A percentile compares a stretch with the other conserved stretches of the same genome.
These are phyloP conservation scores for Arbutus unedo DNA, from an alignment of 148 eudicot species.

Conservation along the genomic window DNA sequence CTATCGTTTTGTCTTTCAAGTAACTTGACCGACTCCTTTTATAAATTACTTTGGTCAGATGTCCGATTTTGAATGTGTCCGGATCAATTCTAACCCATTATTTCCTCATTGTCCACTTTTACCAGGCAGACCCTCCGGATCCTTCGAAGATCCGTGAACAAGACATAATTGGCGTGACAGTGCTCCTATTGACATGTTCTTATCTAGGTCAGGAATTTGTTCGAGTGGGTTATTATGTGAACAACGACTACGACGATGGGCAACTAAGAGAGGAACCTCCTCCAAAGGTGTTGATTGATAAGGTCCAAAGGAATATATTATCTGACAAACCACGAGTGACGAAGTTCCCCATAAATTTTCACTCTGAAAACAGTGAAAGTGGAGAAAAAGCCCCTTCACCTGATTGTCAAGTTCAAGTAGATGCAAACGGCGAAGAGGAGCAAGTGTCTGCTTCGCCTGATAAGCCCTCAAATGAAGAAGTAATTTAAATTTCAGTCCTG, in stretches of 20 bases:
- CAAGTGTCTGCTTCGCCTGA: conserved; percentile 28
- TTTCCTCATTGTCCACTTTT: conserved; percentile 1
- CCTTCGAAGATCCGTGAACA: conserved; percentile 86
- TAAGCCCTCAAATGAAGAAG: conserved; percentile 15
- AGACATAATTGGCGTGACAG: conserved; percentile 88
- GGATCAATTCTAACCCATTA: background rate
- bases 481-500: background rate
- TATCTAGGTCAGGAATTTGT: conserved; percentile 86
- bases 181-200: conserved; percentile 78
- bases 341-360: conserved; percentile 84
- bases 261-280: conserved; percentile 86
- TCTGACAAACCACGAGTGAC: conserved; percentile 92
- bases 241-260: conserved; percentile 84
- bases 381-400: conserved; percentile 54
- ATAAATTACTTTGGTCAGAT: background rate
- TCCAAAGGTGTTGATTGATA: conserved; percentile 72
- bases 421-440: conserved; percentile 28
- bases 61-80: background rate
- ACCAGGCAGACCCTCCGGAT: conserved; percentile 90
- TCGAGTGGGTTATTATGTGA: conserved; percentile 87
- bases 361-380: conserved; percentile 59
- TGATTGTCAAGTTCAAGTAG: conserved; percentile 32
- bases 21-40: conserved; percentile 12
- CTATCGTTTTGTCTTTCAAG: conserved; percentile 92
- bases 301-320: conserved; percentile 71